Base-by-base conservation (phyloP, 2,329 filamentous ascomycete genomes). In the Cytospora mali region DNA sequence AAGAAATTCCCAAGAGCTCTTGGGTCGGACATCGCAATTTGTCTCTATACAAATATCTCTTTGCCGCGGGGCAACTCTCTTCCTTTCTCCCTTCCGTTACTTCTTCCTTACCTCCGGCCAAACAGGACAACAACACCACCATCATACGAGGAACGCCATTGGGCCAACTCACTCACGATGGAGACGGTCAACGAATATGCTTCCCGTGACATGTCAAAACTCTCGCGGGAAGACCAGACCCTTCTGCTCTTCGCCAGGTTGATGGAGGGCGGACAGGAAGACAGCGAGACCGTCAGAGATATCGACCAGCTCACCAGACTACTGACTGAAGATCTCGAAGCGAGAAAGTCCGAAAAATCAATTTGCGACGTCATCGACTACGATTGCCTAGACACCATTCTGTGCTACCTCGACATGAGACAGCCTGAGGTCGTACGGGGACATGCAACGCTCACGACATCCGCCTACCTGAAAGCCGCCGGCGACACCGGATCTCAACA, bases 221-320 rank as follows among this genome's bases (percentile, higher is more conserved):
- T 75, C 75, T 64, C 65, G 69, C 55, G 84, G 77, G 77, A 84
- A 69, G 88, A 91, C 71, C 80, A 89, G 71, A 89, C 90, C 61
- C 85, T 89, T 71, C 85, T 96, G 62, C 88, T 94, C 68, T 86
- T 97, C 68, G 93, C 93, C 27, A 90, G 91, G 71, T 80, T 97
- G 69, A 96, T 97, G 88, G 92, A 96, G 73, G 92, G 92, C 51
- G 93, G 92, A 58, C 87, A 93, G 70, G 92, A 97, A 69, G 91
- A 91, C 71, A 85, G 87, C 62, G 88, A 91, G 68, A 89, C 85
- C 14, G 88, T 84, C 69, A 76, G 76, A 64, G 82, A 86, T 64
- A 77, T 89, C 52, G 82, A 84, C 67, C 75, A 76, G 61, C 80
- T 89, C 59, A 87, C 86, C 51, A 84, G 82, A 73, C 77, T 89